Evolutionary conservation across 495 filamentous ascomycete species (phyloP), one percentile per base, ranked within the genome.

Genomic region (Penicillium subrubescens): DNA sequence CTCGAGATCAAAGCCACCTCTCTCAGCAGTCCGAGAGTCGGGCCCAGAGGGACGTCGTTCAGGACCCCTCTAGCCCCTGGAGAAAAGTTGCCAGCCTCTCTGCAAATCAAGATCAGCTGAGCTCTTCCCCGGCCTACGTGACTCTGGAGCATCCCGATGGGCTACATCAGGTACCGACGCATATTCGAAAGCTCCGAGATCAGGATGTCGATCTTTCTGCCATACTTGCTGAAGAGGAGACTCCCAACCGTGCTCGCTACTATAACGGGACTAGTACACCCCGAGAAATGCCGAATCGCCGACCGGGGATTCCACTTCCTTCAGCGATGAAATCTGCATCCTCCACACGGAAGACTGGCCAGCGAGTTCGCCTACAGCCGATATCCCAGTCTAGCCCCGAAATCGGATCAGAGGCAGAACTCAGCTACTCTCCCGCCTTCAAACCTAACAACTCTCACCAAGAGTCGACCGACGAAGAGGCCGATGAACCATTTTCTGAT

Each of bases 211-310:
- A 82, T 57, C 23, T 82, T 0, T 75, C 75, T 29, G 67, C 65
- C 62, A 53, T 79, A 29, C 67, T 79, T 15, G 71, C 67, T 8
- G 67, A 71, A 52, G 73, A 77, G 44, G 69, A 76, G 59, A 82
- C 79, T 2, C 80, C 80, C 15, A 80, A 77, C n/a, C 77, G 75
- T 27, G 67, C 68, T 11, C 73, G 72, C 33, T 82, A 81, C 63
- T 82, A 76, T 54, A 75, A 79, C 58, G 79, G 72, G 35, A 77
- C 70, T 62, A 76, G 73, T 44, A 81, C 74, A 31, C 75, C 79
- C 35, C 57, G 71, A 29, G 71, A 69, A 39, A 64, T 71, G 37
- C 44, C 68, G 8, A 68, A 57, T 27, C 61, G 60, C n/a, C 64
- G 57, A 46, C 67, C 68, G 44, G 60, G 44, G 3, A 58, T 63